These are phyloP conservation scores for Aspergillus sojae DNA, from an alignment of 2,329 filamentous ascomycete species.

Conservation along the genomic window DNA sequence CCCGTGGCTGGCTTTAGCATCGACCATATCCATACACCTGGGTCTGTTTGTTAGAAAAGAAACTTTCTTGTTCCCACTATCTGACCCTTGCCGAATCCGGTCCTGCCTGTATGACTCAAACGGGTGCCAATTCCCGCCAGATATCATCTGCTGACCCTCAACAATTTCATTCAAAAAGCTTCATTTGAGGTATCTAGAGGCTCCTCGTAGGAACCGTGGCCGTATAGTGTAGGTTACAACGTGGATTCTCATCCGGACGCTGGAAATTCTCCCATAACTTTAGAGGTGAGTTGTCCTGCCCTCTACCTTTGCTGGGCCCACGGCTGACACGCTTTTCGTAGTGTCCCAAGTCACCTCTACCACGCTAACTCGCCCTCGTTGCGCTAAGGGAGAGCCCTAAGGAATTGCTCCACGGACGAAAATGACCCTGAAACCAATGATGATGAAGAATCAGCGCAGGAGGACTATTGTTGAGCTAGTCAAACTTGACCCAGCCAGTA, in stretches of 20 bases:
- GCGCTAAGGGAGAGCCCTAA: neutral
- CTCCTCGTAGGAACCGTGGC: neutral
- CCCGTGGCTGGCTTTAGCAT: neutral
- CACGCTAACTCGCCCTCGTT: neutral
- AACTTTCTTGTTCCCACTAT: neutral
- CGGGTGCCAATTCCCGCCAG: neutral
- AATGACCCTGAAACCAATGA: neutral
- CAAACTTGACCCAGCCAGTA: constrained; percentile 1
- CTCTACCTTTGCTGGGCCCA: neutral
- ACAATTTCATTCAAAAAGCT: constrained; percentile 1
- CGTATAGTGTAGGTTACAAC: neutral
- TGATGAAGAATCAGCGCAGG: neutral
- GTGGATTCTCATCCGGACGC: neutral
- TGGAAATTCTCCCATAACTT: neutral
- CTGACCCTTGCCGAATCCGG: neutral
- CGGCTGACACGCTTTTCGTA: neutral
- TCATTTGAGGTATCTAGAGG: neutral
- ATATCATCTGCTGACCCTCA: neutral
- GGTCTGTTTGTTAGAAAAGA: neutral
- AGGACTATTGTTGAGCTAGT: neutral
- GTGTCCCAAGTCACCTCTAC: neutral
- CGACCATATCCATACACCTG: neutral
- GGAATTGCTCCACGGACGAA: neutral
- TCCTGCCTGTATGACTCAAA: neutral
- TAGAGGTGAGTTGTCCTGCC: neutral